Base-by-base conservation (phyloP, 495 filamentous ascomycete genomes). In the Stereocaulon alpinum region DNA sequence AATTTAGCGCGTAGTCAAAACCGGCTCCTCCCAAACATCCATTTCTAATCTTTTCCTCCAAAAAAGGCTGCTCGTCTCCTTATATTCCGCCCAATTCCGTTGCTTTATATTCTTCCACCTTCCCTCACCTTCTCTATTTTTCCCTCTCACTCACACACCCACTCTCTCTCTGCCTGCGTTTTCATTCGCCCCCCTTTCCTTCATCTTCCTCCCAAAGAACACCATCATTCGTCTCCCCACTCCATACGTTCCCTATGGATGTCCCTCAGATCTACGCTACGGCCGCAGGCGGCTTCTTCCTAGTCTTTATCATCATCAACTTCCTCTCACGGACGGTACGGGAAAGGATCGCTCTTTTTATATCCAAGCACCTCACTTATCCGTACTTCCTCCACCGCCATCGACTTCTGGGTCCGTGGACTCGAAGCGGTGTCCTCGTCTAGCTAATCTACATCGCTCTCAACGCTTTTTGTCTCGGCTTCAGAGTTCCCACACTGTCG, bases 331-430 rank as follows among this genome's bases (percentile, higher is more conserved):
- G 4, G 48, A 56, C 40, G 45, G 51, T 58, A 40, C 15, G 15
- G 34, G 51, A 54, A 27, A 30, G 18, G 34, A 43, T 67, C 32
- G 57, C 57, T 58, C 45, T 51, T 59, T 56, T 61, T 22, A 57
- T 47, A 45, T 67, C 27, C 49, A 65, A 65, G 40, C 29, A 59
- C 34, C 30, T 59, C 17, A 51, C 18, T 20, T 59, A 59, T 51
- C 32, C 34, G 49, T 59, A 51, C 45, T 41, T 52, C 32, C 29
- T 59, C 12, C 6, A 45, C 27, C 34, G 29, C 18, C 24, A 54
- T 45, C 47, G 49, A 37, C 41, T 61, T 15, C 30, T 61, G 17
- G 43, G 43, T 20, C 42, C 18, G 40, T 61, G 34, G 34, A 57
- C 41, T 50, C 32, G 30, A 30, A 43, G 18, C 10, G 42, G 12